Evolutionary conservation across 495 filamentous ascomycete species (phyloP), one percentile per base, ranked within the genome.

Genomic region (Massariosphaeria phaeospora): DNA sequence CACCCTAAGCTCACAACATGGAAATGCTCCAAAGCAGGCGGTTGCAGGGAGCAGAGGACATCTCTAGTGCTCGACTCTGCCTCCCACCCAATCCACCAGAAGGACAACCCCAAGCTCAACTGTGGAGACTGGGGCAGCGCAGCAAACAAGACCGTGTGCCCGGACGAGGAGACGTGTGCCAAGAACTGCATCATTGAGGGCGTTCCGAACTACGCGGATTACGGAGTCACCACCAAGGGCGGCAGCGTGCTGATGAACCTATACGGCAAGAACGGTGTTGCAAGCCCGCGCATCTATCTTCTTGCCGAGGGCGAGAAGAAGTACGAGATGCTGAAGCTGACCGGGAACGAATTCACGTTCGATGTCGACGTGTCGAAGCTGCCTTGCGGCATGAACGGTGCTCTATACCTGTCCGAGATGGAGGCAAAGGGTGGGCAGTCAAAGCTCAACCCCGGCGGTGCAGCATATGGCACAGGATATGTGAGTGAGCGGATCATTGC

Each of bases 401-500:
- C 83, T 5, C 70, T 87, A 13, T 86, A 85, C 67, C 70, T 86
- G 33, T 76, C 76, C 17, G 79, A 84, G 66, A 86, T 87, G 83
- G 62, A 72, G 27, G 54, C 53, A 2, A 69, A 74, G 15, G 83
- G 83, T 41, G 79, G 70, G 53, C 55, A 67, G 7, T 62, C 44
- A 25, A 39, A 43, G 30, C 30, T 45, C 26, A 87, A 85, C 67
- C 69, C 75, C 10, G 82, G 78, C 3, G 83, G 83, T 23, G 80
- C 82, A 3, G 63, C 71, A 6, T 86, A 84, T 66, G 83, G 83
- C 12, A 81, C 81, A 29, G 84, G 83, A 0, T 86, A 88, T n/a
- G n/a, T n/a, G n/a, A n/a, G n/a, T n/a, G n/a, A n/a, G n/a, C n/a
- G n/a, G n/a, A n/a, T n/a, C n/a, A n/a, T n/a, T n/a, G n/a, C n/a